Percentiles rank a stretch among this genome's conserved stretches.
phyloP scores from a whole-genome alignment of 2,329 filamentous ascomycete genomes.

The Aspergillus sp. region DNA sequence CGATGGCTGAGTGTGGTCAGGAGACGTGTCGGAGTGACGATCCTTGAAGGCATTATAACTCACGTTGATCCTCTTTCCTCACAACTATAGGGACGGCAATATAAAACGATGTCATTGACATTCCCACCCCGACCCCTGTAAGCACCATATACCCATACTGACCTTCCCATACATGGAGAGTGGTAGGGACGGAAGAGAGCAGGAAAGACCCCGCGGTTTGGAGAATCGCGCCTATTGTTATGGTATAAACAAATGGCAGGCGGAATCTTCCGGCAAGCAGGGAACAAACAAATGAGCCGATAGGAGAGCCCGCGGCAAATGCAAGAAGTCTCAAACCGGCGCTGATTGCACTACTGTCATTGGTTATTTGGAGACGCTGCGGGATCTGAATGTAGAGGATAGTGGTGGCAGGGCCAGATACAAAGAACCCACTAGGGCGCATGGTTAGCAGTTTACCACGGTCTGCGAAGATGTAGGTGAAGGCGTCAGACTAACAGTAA shows the following conservation, averaged over 20 bases:
- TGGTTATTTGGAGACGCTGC: slow-evolving; percentile 30
- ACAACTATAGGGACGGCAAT: slow-evolving; percentile 25
- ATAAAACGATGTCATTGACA: slow-evolving; percentile 21
- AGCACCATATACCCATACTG: slow-evolving; percentile 27
- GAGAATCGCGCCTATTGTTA: slow-evolving; percentile 18
- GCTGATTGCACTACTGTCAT: slow-evolving; percentile 21
- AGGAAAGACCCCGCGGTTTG: slow-evolving; percentile 25
- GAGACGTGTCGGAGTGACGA: background rate
- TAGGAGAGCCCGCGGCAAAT: slow-evolving; percentile 21
- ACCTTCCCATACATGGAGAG: slow-evolving; percentile 25
- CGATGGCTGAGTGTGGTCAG: slow-evolving; percentile 24
- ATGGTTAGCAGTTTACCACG: slow-evolving; percentile 10
- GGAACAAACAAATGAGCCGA: slow-evolving; percentile 23
- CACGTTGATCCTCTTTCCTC: slow-evolving; percentile 26
- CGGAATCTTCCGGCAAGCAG: slow-evolving; percentile 17
- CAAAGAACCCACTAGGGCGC: slow-evolving; percentile 10
- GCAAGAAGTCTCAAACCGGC: slow-evolving; percentile 29
- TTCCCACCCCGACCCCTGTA: slow-evolving; percentile 21
- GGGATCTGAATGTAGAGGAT: slow-evolving; percentile 27
- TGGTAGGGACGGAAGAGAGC: slow-evolving; percentile 16
- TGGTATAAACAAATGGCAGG: slow-evolving; percentile 22
- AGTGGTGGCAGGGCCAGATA: slow-evolving; percentile 25
- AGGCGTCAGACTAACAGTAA: slow-evolving; percentile 5
- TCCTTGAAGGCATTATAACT: background rate
- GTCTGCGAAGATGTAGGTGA: background rate